Conservation (phyloP, 768 basidiomycete species). For the Mycena vulgaris region DNA sequence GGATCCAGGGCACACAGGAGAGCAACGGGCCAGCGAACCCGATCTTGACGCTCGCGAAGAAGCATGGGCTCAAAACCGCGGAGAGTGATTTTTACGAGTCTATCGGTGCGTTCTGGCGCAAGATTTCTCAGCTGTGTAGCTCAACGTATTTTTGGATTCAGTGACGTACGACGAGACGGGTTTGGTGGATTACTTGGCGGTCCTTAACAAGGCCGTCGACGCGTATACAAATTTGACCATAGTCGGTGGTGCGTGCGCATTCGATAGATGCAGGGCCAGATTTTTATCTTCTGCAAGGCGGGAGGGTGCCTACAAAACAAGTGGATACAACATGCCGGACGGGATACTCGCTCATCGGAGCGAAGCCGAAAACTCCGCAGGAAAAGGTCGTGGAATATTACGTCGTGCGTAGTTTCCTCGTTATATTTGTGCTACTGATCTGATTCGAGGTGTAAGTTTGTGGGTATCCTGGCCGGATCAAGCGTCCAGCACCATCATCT, state of each 20-base stretch:
- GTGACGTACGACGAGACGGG: constrained; percentile 69
- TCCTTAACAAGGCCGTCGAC: constrained; percentile 58
- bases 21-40: constrained; percentile 70
- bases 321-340: constrained; percentile 70
- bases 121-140: constrained; percentile 27
- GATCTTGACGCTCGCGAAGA: constrained; percentile 69
- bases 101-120: constrained; percentile 57
- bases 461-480: not conserved
- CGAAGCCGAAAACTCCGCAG: constrained; percentile 60
- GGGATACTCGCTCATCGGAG: constrained; percentile 68
- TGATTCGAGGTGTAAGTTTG: not conserved
- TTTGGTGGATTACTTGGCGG: constrained; percentile 60
- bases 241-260: constrained; percentile 56
- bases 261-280: not conserved
- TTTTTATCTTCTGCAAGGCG: constrained; percentile 54
- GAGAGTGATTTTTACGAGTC: constrained; percentile 62
- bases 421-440: not conserved
- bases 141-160: not conserved
- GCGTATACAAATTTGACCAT: constrained; percentile 59
- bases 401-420: constrained; percentile 52
- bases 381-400: constrained; percentile 73
- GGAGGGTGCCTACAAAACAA: constrained; percentile 58
- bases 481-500: not conserved
- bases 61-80: constrained; percentile 65
- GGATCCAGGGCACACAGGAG: constrained; percentile 68